Evolutionary conservation across 805 yeast genomes (phyloP).

Genomic region (Teunomyces barrocoloradensis): DNA sequence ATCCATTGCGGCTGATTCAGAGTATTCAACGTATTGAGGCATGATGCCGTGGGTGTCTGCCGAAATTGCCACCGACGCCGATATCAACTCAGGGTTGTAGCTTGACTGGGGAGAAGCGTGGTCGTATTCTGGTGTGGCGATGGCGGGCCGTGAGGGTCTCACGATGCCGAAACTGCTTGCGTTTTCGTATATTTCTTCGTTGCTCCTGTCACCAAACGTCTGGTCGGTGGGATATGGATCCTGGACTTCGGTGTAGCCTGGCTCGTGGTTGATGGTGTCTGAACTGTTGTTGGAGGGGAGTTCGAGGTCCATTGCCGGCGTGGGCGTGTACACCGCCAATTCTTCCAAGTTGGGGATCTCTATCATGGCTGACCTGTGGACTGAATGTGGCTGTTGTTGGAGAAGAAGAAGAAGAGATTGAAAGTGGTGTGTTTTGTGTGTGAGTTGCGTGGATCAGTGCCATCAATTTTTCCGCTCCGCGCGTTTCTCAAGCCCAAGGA

Average conservation of each 20-base stretch:
- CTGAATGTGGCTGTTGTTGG: neutral
- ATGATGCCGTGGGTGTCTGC: neutral
- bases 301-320: conserved; percentile 10
- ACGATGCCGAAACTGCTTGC: neutral
- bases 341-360: conserved; percentile 45
- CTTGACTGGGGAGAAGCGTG: conserved; percentile 4
- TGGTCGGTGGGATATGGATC: conserved; percentile 3
- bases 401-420: neutral
- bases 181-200: neutral
- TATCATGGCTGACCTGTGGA: conserved; percentile 26
- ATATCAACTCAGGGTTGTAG: conserved; percentile 4
- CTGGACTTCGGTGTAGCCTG: conserved; percentile 3
- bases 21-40: conserved; percentile 4
- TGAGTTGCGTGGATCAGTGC: conserved; percentile 1
- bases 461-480: conserved; percentile 1
- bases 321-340: conserved; percentile 12
- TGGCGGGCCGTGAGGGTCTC: neutral
- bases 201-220: neutral
- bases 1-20: neutral
- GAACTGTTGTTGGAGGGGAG: conserved; percentile 10
- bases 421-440: neutral
- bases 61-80: conserved; percentile 3
- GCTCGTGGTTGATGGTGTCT: conserved; percentile 7
- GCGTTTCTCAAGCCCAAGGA: neutral
- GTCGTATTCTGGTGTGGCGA: neutral